Evolutionary conservation across 2,329 filamentous ascomycete genomes (phyloP).

Genomic region (Cercospora sp.): DNA sequence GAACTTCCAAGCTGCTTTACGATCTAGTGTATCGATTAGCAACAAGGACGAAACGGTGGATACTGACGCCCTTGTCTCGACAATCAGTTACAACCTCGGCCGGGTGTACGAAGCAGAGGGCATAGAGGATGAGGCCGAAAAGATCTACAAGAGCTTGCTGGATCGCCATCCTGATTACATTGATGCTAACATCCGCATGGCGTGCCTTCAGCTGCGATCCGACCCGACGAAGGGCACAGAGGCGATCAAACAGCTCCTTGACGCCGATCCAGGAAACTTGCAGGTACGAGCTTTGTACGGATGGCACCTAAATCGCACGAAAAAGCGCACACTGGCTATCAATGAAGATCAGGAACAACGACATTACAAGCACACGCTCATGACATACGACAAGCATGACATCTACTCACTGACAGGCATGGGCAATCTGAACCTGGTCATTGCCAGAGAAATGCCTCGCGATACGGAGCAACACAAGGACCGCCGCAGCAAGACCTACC

Average conservation of each 20-base stretch:
- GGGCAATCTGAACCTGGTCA: conserved; percentile 88
- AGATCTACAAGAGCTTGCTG: conserved; percentile 83
- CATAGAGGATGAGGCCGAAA: conserved; percentile 76
- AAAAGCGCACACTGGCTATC: conserved; percentile 77
- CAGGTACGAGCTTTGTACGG: conserved; percentile 92
- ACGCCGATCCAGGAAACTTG: conserved; percentile 78
- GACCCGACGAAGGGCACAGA: conserved; percentile 83
- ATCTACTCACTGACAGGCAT: conserved; percentile 95
- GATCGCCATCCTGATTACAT: conserved; percentile 85
- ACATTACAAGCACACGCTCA: conserved; percentile 94
- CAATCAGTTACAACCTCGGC: conserved; percentile 94
- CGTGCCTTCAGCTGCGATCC: conserved; percentile 82
- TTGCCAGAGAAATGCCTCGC: conserved; percentile 90
- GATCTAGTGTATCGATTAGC: conserved; percentile 78
- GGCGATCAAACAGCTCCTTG: conserved; percentile 79
- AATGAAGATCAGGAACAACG: conserved; percentile 88
- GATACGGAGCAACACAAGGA: conserved; percentile 88
- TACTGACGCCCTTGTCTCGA: conserved; percentile 87
- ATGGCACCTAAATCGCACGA: conserved; percentile 89
- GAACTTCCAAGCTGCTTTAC: conserved; percentile 88
- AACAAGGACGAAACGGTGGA: conserved; percentile 63
- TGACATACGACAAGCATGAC: conserved; percentile 95
- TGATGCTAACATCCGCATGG: conserved; percentile 82
- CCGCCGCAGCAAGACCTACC: conserved; percentile 82
- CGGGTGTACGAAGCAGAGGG: conserved; percentile 87